Base-by-base conservation (phyloP, 2,329 filamentous ascomycete genomes). In the Colletotrichum sp. region DNA sequence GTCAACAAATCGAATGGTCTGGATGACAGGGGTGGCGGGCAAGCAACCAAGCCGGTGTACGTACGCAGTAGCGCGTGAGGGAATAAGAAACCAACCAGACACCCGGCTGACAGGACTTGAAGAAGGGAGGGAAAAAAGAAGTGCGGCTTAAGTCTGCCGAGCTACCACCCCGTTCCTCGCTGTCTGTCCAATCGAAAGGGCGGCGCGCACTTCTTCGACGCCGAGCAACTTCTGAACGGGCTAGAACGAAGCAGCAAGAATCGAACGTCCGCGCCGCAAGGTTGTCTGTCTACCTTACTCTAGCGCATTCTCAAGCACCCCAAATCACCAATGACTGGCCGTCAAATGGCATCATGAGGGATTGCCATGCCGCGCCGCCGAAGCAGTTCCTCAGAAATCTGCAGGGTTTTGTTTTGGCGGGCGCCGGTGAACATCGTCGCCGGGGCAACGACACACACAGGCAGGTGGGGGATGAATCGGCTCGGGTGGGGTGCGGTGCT, bases 1-100 rank as follows among this genome's bases (percentile, higher is more conserved):
- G 70, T 75, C 74, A 74, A 75, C 74, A 75, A 75, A 75, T 73
- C 64, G 64, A 75, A 60, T 59, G 63, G 65, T 52, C 63, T 71
- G 36, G 70, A 63, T 22, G 63, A 70, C 70, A 72, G 63, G 68
- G 63, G 69, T 39, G 69, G n/a, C n/a, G 44, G 44, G 44, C 44
- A 8, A 52, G 44, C n/a, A 13, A 52, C 44, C 63, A 72, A 64
- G 62, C 55, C 48, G 44, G 36, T 59, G 22, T 22, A 34, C 44
- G 15, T 13, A 55, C 39, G 39, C 39, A 22, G n/a, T 52, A 52
- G 44, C n/a, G 44, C 44, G 44, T 22, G 44, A 52, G 44, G 44
- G 44, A 52, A 52, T 52, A 52, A 52, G 44, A 52, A 52, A 52
- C 44, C 44, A 52, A 52, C 10, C 44, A 52, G 44, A 52, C n/a